Base-by-base conservation (phyloP, 768 basidiomycete species). In the Russula sp. region DNA sequence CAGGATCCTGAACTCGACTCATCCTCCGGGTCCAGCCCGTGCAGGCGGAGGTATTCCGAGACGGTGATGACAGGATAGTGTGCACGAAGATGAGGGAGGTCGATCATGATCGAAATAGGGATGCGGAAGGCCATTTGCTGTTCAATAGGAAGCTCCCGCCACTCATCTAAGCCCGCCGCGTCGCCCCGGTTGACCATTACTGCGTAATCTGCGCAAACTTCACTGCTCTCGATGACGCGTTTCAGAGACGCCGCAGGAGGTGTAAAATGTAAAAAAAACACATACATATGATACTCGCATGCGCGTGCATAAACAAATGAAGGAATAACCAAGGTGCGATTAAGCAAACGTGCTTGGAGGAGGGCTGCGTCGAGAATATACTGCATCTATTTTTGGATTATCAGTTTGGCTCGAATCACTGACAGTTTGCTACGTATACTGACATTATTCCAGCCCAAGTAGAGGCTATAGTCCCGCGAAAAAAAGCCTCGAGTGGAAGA, bases 401-500 rank as follows among this genome's bases (percentile, higher is more conserved):
- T 67, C 44, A 36, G 51, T 16, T 24, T 32, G 2, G n/a, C 11
- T 6, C n/a, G 28, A 14, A 42, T 13, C 13, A n/a, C n/a, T n/a
- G n/a, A n/a, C n/a, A 11, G 9, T 36, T 46, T 34, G 14, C 46
- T 13, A 26, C 50, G 22, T 28, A 16, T 14, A 69, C 79, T 61
- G 42, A 80, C 79, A 56, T 81, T 81, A 68, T 81, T 81, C 79
- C 79, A 81, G 26, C 80, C 81, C 1, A 81, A 67, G 4, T 73
- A 72, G 62, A 80, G 70, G 56, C 75, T 79, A 63, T 71, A 81
- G 60, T 81, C 80, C 28, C 81, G 75, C n/a, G 75, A 75, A 67
- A 77, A 80, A 59, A 73, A 81, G 3, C 80, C 80, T 50, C 76
- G 71, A 6, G 80, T 79, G 22, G 71, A 66, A 20, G 71, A 54